Evolutionary conservation across 352 stramenopile genomes (phyloP), one percentile per base, ranked within the genome.

Genomic region (Phytophthora quininea): DNA sequence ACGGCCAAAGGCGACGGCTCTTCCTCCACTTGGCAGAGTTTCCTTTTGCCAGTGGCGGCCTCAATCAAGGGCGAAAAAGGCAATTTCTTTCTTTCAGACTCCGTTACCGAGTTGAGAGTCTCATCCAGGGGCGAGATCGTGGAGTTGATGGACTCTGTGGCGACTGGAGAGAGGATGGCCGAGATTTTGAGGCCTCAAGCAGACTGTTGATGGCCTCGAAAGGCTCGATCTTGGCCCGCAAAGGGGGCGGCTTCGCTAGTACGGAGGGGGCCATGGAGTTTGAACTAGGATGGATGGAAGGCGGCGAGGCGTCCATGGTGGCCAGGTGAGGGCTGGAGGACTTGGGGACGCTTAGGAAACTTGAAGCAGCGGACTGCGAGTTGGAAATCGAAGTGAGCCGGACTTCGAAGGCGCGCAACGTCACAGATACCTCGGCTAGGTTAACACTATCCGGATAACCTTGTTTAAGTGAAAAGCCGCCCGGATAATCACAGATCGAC

Each of bases 41-140:
- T 88, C 37, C 80, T 71, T 48, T 88, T 88, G 54, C 53, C 51
- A 27, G 54, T 63, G 24, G 32, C 12, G 31, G 46, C 49, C 19
- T 45, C 48, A 24, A 24, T 24, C 19, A 24, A 24, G 32, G 52
- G 27, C 29, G 53, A 62, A 2, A 2, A 50, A 47, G 43, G 29
- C 29, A 54, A 51, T 68, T 69, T 24, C 12, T 56, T 11, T 45
- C 12, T 58, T 50, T 74, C 62, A 15, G 54, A 55, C 27, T 74
- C 55, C 47, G 67, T 31, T 30, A 74, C 68, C 9, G 59, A 48
- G 54, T 74, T 62, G 30, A 72, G 71, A 27, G 71, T 63, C 14
- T 62, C 72, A 50, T 40, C 64, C 67, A 71, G 35, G 63, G 31
- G 12, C 14, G 27, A 10, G 27, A 51, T 43, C 15, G 2, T 32